Evolutionary conservation across 305 asterid genomes (phyloP).

Genomic region (Stenogyne calaminthoides): DNA sequence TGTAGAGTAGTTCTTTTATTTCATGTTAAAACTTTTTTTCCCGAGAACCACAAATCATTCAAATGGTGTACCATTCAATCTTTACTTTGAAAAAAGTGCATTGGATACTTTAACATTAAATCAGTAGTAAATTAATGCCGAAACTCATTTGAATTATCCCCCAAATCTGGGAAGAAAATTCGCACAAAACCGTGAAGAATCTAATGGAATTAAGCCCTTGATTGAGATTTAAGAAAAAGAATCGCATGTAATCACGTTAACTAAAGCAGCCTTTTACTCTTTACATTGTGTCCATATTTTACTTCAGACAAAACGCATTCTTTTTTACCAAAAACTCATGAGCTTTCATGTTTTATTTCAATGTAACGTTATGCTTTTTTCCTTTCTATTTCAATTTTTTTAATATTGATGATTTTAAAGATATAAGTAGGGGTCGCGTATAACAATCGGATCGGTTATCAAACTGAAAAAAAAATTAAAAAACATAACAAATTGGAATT

Average conservation of each 20-base stretch:
- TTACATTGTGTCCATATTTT: not conserved
- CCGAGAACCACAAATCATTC: not conserved
- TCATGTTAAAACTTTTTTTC: too few relatives aligned
- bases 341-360: not conserved
- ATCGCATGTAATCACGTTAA: constrained; percentile 23
- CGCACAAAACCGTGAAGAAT: constrained; percentile 6
- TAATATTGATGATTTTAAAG: too few relatives aligned
- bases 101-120: not conserved
- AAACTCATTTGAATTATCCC: not conserved
- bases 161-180: not conserved
- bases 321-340: not conserved
- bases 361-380: too few relatives aligned
- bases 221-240: constrained; percentile 7
- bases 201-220: not conserved
- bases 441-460: too few relatives aligned
- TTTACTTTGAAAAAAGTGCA: not conserved
- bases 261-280: not conserved
- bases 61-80: not conserved
- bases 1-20: too few relatives aligned
- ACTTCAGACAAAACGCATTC: not conserved
- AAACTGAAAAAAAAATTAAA: too few relatives aligned
- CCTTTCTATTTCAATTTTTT: too few relatives aligned
- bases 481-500: too few relatives aligned
- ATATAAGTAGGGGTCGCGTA: too few relatives aligned
- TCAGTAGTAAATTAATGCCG: not conserved